These are phyloP conservation scores for Craspedostauros australis DNA, from an alignment of 108 stramenopile species.

Conservation along the genomic window DNA sequence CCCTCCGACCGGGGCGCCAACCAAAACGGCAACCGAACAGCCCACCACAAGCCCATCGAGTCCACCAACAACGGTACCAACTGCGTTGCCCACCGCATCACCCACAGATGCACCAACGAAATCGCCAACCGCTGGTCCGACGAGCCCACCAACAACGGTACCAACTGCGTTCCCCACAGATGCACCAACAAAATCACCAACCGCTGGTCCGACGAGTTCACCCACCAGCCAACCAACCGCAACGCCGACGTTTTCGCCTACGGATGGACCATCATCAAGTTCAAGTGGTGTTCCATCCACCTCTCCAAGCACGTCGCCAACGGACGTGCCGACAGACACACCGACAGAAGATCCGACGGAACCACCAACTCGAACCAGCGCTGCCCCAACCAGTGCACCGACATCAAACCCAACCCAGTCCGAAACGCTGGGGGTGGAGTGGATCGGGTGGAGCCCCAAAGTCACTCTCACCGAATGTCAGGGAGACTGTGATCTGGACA, in stretches of 20 bases:
- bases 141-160: not conserved
- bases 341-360: not conserved
- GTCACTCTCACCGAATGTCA: too few species aligned
- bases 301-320: not conserved
- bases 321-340: not conserved
- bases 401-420: not conserved
- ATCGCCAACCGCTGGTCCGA: not conserved
- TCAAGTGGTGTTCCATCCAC: not conserved
- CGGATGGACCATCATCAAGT: not conserved
- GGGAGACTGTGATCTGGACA: too few species aligned
- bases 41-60: not conserved
- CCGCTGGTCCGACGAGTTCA: not conserved
- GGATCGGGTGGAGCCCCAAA: too few species aligned
- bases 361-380: not conserved
- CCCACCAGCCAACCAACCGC: not conserved
- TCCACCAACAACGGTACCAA: slow-evolving; percentile 6
- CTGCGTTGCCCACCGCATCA: not conserved
- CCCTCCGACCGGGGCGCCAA: not conserved
- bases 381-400: not conserved
- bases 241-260: not conserved
- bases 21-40: not conserved
- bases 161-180: not conserved
- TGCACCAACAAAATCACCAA: slow-evolving; percentile 5
- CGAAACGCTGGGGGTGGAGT: too few species aligned
- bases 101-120: not conserved